Evolutionary conservation across 192 early-diverging fungal genomes (phyloP), one percentile per base, ranked within the genome.

Genomic region (Entomortierella beljakovae): DNA sequence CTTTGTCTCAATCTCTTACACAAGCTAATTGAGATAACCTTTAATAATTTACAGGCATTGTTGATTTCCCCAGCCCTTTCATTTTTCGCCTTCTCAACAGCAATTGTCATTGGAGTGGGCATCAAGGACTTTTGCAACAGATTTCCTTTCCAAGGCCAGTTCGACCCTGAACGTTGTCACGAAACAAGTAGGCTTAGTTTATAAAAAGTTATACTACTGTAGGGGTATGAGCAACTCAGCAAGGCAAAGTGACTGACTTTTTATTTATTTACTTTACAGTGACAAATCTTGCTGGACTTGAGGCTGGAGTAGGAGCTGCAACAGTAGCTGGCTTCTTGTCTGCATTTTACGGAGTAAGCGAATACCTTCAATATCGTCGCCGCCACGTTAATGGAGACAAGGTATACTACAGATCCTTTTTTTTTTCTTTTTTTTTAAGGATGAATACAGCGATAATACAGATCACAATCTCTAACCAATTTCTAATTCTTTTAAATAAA

Each of bases 301-400:
- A 62, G 9, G n/a, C 72, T 1, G 72, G 64, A 29, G 57, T 76
- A 9, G 49, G 58, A 18, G 64, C 57, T 2, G 59, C 72, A 1
- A 34, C 53, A 3, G 32, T 68, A 2, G 57, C 72, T 43, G 72
- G 72, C 1, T 57, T 67, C 20, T 46, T 76, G 26, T 67, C 61
- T 55, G 57, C 57, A 15, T 54, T 74, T 32, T 74, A 74, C 20
- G 71, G 71, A n/a, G 40, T 61, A 26, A 74, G 71, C 18, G 71
- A 74, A 16, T 74, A 66, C 26, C 35, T 57, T 15, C 71, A 74
- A 29, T 74, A 74, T 32, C 71, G 71, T 10, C 34, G 51, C 9
- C 62, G 71, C 4, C 71, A 74, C 38, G 22, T 66, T 57, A 50
- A 74, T 20, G 63, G 71, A 20, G 71, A 74, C 42, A 74, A 74